Evolutionary conservation across 805 yeast species (phyloP).

Genomic region (Saitoella complicata): DNA sequence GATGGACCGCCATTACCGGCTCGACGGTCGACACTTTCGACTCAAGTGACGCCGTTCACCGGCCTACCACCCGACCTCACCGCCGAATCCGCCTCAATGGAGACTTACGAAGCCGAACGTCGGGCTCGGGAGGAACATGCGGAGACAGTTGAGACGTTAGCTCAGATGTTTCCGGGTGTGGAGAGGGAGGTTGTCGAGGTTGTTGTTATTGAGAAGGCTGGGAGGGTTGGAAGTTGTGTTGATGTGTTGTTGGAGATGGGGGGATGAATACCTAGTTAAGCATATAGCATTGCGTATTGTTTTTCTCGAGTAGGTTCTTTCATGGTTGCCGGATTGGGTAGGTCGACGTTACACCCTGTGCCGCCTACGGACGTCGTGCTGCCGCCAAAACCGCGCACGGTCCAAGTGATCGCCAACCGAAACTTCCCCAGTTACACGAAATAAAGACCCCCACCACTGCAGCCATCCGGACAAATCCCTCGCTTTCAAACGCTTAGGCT

Average conservation of each 20-base stretch:
- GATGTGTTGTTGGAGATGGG: conserved; percentile 34
- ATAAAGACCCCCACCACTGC: neutral
- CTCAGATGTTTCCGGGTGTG: conserved; percentile 59
- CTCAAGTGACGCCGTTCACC: neutral
- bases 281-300: neutral
- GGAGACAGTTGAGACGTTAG: conserved; percentile 33
- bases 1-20: neutral
- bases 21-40: neutral
- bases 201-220: conserved; percentile 47
- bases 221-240: conserved; percentile 55
- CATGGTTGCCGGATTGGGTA: neutral
- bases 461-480: no score
- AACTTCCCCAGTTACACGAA: neutral
- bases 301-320: no score
- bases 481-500: no score
- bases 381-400: neutral
- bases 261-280: neutral
- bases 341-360: neutral
- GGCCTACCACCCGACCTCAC: conserved; percentile 19
- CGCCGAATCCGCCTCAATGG: conserved; percentile 23
- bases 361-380: neutral
- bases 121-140: conserved; percentile 29
- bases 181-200: conserved; percentile 57
- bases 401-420: neutral
- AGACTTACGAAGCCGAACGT: conserved; percentile 24